phyloP scores from a whole-genome alignment of 345 rosid species.

The Moricandia moricandioides region DNA sequence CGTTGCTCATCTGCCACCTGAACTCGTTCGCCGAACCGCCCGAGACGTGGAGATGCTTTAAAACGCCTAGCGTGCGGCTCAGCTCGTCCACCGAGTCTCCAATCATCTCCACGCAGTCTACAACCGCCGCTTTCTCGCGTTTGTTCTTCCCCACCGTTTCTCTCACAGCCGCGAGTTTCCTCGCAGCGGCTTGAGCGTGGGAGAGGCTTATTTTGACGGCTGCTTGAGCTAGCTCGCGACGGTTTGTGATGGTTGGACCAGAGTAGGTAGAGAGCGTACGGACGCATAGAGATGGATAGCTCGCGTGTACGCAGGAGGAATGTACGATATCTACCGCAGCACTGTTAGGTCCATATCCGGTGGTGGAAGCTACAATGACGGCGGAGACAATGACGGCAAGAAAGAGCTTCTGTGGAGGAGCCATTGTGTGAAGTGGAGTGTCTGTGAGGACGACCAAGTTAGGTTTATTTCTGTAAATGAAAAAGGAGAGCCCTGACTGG shows the following conservation, averaged over 20 bases:
- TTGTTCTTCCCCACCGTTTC: conserved; percentile 32
- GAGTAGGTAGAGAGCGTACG: conserved; percentile 66
- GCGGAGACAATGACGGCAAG: conserved; percentile 17
- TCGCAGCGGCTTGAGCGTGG: conserved; percentile 42
- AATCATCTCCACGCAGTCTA: conserved; percentile 77
- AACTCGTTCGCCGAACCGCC: conserved; percentile 42
- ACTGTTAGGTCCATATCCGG: not conserved
- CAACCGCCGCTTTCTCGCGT: conserved; percentile 51
- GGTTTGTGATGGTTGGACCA: conserved; percentile 64
- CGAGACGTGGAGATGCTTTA: conserved; percentile 46
- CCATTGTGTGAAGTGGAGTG: conserved; percentile 18
- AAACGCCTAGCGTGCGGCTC: conserved; percentile 47
- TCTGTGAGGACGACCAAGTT: not conserved
- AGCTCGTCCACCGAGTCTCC: conserved; percentile 70
- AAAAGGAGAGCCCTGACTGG: conserved; percentile 13
- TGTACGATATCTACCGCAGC: conserved; percentile 50
- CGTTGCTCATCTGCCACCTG: conserved; percentile 67
- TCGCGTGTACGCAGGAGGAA: conserved; percentile 68
- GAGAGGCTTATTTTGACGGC: conserved; percentile 64
- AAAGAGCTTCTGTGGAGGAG: conserved; percentile 16
- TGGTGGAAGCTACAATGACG: conserved; percentile 26
- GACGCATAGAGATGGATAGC: conserved; percentile 67
- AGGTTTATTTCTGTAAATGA: conserved; percentile 11
- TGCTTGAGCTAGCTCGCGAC: conserved; percentile 65
- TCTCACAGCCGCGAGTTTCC: conserved; percentile 35